phyloP scores from a whole-genome alignment of 805 yeast species.

The Ogataea methylovora region DNA sequence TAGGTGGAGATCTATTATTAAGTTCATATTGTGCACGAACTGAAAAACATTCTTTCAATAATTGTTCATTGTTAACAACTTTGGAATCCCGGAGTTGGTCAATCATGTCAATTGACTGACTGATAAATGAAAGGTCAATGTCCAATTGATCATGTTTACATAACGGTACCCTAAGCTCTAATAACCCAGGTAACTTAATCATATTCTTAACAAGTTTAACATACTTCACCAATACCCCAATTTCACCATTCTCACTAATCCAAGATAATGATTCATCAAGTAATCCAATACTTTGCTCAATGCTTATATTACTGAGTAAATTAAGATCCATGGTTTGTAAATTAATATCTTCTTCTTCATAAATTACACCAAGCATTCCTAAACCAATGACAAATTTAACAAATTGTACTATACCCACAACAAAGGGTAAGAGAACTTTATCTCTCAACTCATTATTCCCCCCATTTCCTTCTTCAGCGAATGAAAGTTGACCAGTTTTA shows the following conservation, averaged over 20 bases:
- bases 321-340: slow-evolving; percentile 54
- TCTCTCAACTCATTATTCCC: slow-evolving; percentile 34
- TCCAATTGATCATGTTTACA: too few species aligned
- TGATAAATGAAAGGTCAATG: too few species aligned
- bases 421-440: too few species aligned
- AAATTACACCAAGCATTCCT: slow-evolving; percentile 50
- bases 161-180: too few species aligned
- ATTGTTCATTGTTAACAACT: background rate
- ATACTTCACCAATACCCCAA: too few species aligned
- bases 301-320: too few species aligned
- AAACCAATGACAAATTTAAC: slow-evolving; percentile 39
- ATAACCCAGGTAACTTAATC: slow-evolving; percentile 14
- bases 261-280: too few species aligned
- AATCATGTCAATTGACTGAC: too few species aligned
- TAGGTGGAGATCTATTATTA: slow-evolving; percentile 42
- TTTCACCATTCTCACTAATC: too few species aligned
- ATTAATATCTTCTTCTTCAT: slow-evolving; percentile 71
- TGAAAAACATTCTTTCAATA: slow-evolving; percentile 33
- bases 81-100: too few species aligned
- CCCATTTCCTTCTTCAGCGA: slow-evolving; percentile 11
- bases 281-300: too few species aligned
- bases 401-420: slow-evolving; percentile 46
- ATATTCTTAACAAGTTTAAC: too few species aligned
- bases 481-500: background rate
- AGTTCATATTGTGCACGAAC: slow-evolving; percentile 39